These are phyloP conservation scores for Carex myosuroides DNA, from an alignment of 176 grass and related monocot species.

Conservation along the genomic window DNA sequence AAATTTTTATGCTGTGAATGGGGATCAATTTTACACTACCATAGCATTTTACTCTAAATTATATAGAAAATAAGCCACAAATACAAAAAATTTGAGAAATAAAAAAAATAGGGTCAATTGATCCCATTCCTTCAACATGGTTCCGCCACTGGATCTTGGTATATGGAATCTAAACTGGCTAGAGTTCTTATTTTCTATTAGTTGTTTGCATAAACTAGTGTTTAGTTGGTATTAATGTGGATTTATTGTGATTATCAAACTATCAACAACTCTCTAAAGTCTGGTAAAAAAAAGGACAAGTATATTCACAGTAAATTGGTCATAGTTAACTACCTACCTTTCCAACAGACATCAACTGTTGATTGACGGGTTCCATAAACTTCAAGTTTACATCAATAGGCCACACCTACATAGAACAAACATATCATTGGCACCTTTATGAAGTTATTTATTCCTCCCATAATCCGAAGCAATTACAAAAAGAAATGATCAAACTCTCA, in stretches of 20 bases:
- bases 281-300: not conserved
- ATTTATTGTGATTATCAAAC: not conserved
- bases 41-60: too few species aligned
- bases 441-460: not conserved
- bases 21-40: too few species aligned
- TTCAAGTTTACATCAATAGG: conserved; percentile 78
- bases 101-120: too few species aligned
- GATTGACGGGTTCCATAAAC: conserved; percentile 65
- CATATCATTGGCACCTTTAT: not conserved
- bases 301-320: not conserved
- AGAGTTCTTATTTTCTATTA: not conserved
- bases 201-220: not conserved
- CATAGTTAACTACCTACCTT: conserved; percentile 56
- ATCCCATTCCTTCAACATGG: too few species aligned
- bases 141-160: not conserved
- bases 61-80: too few species aligned
- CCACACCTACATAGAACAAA: conserved; percentile 65
- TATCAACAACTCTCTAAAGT: not conserved
- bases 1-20: too few species aligned
- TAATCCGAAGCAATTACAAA: not conserved
- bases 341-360: conserved; percentile 60
- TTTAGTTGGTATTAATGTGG: not conserved
- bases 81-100: too few species aligned
- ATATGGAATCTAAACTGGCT: not conserved
- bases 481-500: not conserved